Conservation (phyloP, 768 basidiomycete species). For the Boletus tylopilopsis region DNA sequence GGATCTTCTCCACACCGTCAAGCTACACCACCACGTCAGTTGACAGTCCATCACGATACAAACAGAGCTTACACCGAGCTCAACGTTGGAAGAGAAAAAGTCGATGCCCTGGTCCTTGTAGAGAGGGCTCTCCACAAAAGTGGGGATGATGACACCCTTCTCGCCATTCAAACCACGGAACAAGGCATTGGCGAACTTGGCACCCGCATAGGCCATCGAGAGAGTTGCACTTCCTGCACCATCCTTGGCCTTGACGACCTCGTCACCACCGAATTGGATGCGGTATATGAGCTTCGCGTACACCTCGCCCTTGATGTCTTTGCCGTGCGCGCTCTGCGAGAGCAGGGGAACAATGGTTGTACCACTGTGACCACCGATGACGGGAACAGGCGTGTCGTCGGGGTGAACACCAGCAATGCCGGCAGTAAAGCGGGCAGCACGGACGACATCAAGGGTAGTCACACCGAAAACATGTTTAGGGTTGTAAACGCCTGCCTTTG, state of each 20-base stretch:
- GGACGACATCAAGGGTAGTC: slow-evolving; percentile 97
- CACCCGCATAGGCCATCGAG: slow-evolving; percentile 76
- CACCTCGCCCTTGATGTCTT: slow-evolving; percentile 67
- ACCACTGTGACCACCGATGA: slow-evolving; percentile 94
- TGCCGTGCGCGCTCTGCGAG: slow-evolving; percentile 72
- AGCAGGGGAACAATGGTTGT: slow-evolving; percentile 97
- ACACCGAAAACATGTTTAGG: slow-evolving; percentile 90
- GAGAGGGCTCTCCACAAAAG: slow-evolving; percentile 87
- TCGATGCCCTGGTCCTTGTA: slow-evolving; percentile 82
- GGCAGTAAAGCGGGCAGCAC: slow-evolving; percentile 86
- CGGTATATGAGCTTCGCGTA: slow-evolving; percentile 82
- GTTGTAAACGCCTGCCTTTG: slow-evolving; percentile 91
- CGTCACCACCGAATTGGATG: slow-evolving; percentile 97
- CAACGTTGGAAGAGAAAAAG: slow-evolving; percentile 93
- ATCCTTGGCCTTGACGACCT: slow-evolving; percentile 98
- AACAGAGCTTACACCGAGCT: slow-evolving; percentile 72
- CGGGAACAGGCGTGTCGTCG: slow-evolving; percentile 67
- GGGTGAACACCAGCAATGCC: slow-evolving; percentile 65
- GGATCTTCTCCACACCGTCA: slow-evolving; percentile 91
- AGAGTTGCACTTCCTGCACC: slow-evolving; percentile 74
- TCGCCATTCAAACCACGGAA: slow-evolving; percentile 64
- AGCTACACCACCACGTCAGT: slow-evolving; percentile 36
- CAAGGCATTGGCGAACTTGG: slow-evolving; percentile 61
- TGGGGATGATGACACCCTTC: slow-evolving; percentile 68
- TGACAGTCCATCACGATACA: neutral